Conservation (phyloP, 2,329 filamentous ascomycete species). For the Colletotrichum euphorbiae region DNA sequence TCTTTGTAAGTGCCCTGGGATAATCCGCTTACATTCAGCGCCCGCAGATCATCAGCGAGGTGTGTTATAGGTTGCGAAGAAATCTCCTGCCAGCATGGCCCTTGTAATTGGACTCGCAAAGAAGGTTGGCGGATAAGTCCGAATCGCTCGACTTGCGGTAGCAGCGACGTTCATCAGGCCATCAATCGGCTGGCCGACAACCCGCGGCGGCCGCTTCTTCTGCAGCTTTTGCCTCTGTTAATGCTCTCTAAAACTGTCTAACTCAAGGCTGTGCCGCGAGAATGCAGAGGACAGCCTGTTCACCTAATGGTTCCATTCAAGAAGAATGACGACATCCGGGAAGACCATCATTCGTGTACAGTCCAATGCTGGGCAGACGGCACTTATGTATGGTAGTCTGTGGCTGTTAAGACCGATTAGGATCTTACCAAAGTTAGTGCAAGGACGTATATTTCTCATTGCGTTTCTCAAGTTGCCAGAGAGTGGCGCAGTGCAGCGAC, state of each 20-base stretch:
- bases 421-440: neutral
- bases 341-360: neutral
- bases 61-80: too few species aligned
- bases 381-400: neutral
- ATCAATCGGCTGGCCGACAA: neutral
- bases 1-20: neutral
- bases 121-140: neutral
- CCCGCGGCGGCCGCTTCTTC: neutral
- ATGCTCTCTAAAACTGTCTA: constrained; percentile 3
- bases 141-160: neutral
- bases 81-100: neutral
- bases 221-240: neutral
- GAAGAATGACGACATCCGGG: neutral
- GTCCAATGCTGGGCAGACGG: constrained; percentile 3
- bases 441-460: neutral
- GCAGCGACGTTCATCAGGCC: neutral
- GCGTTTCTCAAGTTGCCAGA: constrained; percentile 1
- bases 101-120: neutral
- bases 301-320: constrained; percentile 7
- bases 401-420: constrained; percentile 5
- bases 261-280: neutral
- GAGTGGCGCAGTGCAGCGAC: constrained; percentile 5
- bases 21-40: neutral
- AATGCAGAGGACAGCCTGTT: neutral
- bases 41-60: neutral